A percentile compares a stretch with the other conserved stretches of the same genome.
phyloP scores from a whole-genome alignment of 2,329 filamentous ascomycete genomes.

The Rutstroemia sp. region DNA sequence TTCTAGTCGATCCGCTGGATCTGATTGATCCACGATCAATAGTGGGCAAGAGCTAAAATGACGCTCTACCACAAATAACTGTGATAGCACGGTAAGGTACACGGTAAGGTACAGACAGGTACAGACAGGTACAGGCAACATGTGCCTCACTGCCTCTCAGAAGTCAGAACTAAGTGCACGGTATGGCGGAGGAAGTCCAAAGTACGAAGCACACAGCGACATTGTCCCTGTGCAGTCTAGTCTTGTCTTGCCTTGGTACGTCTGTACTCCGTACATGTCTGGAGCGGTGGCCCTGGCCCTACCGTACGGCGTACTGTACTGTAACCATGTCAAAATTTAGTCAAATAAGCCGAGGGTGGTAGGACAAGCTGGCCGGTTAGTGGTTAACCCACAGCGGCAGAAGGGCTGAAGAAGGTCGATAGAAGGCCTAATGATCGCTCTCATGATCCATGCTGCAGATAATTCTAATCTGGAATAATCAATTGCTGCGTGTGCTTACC shows the following conservation, averaged over 20 bases:
- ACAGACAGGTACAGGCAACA: too few relatives aligned
- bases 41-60: neutral
- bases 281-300: too few relatives aligned
- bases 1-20: neutral
- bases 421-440: conserved; percentile 8
- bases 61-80: neutral
- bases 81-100: neutral
- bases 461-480: neutral
- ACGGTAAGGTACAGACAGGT: neutral
- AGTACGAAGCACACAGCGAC: too few relatives aligned
- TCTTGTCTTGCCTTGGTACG: neutral
- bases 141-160: too few relatives aligned
- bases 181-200: too few relatives aligned
- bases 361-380: too few relatives aligned
- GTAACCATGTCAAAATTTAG: too few relatives aligned
- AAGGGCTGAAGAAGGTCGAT: conserved; percentile 9
- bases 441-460: conserved; percentile 7
- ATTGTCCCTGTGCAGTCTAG: too few relatives aligned
- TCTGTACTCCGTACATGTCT: neutral
- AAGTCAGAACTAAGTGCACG: too few relatives aligned
- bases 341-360: too few relatives aligned
- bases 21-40: neutral
- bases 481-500: neutral
- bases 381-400: neutral
- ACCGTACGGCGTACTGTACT: too few relatives aligned